phyloP scores from a whole-genome alignment of 176 grass and related monocot species.

The Alopecurus myosuroides region DNA sequence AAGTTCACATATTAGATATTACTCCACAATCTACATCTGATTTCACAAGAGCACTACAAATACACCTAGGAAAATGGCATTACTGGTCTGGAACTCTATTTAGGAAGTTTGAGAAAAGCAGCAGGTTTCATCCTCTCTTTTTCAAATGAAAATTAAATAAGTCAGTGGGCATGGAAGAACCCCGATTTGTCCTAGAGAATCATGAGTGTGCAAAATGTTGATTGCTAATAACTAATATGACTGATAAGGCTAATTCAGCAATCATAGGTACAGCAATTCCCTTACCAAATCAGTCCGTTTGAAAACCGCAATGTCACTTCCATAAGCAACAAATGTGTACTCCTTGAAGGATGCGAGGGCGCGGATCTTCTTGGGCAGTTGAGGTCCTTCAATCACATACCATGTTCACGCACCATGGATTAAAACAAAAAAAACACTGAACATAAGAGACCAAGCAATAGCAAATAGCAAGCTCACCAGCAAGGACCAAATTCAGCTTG shows the following conservation, averaged over 20 bases:
- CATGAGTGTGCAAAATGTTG: neutral
- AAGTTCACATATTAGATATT: neutral
- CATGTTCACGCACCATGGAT: neutral
- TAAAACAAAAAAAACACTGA: neutral
- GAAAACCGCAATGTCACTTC: constrained; percentile 78
- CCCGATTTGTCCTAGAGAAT: neutral
- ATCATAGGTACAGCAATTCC: neutral
- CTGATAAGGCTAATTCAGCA: neutral
- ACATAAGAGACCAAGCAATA: neutral
- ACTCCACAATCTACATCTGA: neutral
- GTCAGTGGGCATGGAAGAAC: neutral
- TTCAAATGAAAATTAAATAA: neutral
- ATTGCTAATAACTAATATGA: neutral
- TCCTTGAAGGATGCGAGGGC: constrained; percentile 84
- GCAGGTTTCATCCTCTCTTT: neutral
- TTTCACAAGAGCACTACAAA: neutral
- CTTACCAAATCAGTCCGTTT: constrained; percentile 74
- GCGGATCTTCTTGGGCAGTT: constrained; percentile 91
- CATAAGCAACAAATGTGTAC: constrained; percentile 86
- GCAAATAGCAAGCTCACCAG: constrained; percentile 46
- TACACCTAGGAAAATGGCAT: neutral
- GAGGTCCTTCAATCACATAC: constrained; percentile 56
- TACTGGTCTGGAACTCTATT: neutral
- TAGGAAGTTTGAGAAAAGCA: neutral
- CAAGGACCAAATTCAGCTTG: constrained; percentile 82